Conservation (phyloP, 2,329 filamentous ascomycete genomes). For the Aspergillus glaucus region DNA sequence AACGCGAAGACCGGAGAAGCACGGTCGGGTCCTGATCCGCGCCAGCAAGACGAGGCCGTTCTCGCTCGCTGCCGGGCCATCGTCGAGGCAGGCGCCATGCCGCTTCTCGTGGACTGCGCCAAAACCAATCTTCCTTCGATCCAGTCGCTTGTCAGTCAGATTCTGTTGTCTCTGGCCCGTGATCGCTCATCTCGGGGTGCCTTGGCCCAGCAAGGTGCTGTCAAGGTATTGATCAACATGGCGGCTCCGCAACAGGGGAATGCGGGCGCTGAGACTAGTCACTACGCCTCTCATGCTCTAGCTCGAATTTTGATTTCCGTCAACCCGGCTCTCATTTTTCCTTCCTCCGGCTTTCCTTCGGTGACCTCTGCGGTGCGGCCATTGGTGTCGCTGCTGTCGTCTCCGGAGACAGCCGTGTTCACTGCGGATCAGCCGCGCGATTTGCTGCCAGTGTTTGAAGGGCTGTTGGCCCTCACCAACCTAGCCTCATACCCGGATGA, state of each 20-base stretch:
- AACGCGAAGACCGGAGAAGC: constrained; percentile 72
- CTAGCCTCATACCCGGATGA: constrained; percentile 60
- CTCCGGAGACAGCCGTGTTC: constrained; percentile 53
- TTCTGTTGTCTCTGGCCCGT: constrained; percentile 70
- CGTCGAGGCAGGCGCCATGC: constrained; percentile 70
- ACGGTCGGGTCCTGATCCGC: constrained; percentile 51
- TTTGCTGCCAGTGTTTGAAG: constrained; percentile 82
- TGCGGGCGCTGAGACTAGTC: constrained; percentile 34
- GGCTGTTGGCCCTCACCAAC: constrained; percentile 87
- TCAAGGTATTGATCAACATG: constrained; percentile 74
- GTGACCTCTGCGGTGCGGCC: constrained; percentile 75
- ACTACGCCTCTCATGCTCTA: constrained; percentile 69
- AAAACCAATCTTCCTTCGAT: constrained; percentile 66
- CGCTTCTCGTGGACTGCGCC: constrained; percentile 68
- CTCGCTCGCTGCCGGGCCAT: constrained; percentile 67
- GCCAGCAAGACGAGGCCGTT: constrained; percentile 73
- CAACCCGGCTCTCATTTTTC: constrained; percentile 78
- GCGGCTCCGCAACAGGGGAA: constrained; percentile 42
- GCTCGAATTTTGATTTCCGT: constrained; percentile 82
- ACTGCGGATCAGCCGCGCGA: constrained; percentile 55
- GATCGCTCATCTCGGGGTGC: constrained; percentile 67
- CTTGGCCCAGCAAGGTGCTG: constrained; percentile 87
- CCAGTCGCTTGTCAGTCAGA: constrained; percentile 62
- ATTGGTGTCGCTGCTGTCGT: constrained; percentile 65
- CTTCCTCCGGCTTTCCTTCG: constrained; percentile 64